phyloP scores from a whole-genome alignment of 2,329 filamentous ascomycete species.

The Xylaria sp. region DNA sequence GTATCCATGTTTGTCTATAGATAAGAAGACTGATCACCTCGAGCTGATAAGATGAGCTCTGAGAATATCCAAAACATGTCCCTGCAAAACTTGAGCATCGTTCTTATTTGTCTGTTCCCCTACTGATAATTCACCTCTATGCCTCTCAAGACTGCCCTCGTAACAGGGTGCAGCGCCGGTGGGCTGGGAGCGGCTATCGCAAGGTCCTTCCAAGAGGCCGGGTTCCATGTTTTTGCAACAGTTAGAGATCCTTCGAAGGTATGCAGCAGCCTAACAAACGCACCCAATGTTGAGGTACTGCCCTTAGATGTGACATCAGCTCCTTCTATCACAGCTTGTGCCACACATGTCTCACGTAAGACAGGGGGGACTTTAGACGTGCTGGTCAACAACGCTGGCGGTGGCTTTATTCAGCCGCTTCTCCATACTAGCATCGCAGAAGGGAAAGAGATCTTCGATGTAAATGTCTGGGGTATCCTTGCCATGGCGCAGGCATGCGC shows the following conservation, averaged over 20 bases:
- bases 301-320: slow-evolving; percentile 15
- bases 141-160: slow-evolving; percentile 36
- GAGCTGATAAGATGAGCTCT: no score
- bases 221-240: slow-evolving; percentile 51
- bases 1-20: no score
- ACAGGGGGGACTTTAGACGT: slow-evolving; percentile 17
- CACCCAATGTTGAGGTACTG: background rate
- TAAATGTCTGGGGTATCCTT: slow-evolving; percentile 20
- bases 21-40: no score
- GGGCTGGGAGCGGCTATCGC: slow-evolving; percentile 47
- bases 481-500: slow-evolving; percentile 15
- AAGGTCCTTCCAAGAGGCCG: slow-evolving; percentile 37
- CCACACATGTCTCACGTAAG: background rate
- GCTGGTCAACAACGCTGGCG: slow-evolving; percentile 32
- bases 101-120: no score
- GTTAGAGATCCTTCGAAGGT: slow-evolving; percentile 44
- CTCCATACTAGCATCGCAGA: slow-evolving; percentile 22
- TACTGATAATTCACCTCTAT: no score
- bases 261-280: background rate
- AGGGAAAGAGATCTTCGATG: slow-evolving; percentile 22
- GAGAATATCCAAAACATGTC: no score
- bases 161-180: slow-evolving; percentile 45
- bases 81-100: no score
- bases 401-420: slow-evolving; percentile 18
- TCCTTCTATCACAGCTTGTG: background rate